Evolutionary conservation across 2,329 filamentous ascomycete species (phyloP), one percentile per base, ranked within the genome.

Genomic region (Nemania serpens): DNA sequence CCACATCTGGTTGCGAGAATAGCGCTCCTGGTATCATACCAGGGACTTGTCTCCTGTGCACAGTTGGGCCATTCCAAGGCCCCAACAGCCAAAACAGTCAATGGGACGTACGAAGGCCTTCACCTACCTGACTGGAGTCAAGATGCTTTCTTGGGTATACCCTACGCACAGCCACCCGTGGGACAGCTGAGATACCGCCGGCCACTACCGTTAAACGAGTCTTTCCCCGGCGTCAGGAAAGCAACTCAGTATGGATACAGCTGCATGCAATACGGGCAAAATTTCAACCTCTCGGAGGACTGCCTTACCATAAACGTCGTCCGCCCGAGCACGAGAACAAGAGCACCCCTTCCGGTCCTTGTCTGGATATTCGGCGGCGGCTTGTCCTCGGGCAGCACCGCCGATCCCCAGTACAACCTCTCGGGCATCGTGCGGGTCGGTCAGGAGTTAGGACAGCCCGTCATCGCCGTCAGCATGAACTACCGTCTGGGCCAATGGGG

Each of bases 321-420:
- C 20, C 74, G 78, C 1, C 77, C 79, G 0, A 63, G 76, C 0
- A 74, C 72, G 1, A 70, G 67, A n/a, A 57, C 66, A 1, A 64
- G 70, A 12, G 69, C 73, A 9, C 72, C 68, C 0, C 68, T 80
- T 2, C 79, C 79, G 1, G 79, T 82, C 45, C 57, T 77, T 0
- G 71, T 78, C 1, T 90, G 86, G 86, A 84, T 89, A 25, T 84
- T 87, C 64, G 79, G 83, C 12, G 84, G 84, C 34, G 83, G 82
- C 1, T 78, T 85, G 5, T 79, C 76, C 53, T 74, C 77, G 34
- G 85, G 86, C 1, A 76, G 79, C 70, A 70, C 79, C 65, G 66
- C 75, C 62, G 84, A 87, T 61, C 76, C 81, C 5, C 81, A 86
- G 55, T 90, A 90, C 70, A 89, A 90, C 67, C 77, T 88, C 37